These are phyloP conservation scores for Takakia lepidozioides DNA, from an alignment of 225 moss, liverwort and hornwort genomes.

Conservation along the genomic window DNA sequence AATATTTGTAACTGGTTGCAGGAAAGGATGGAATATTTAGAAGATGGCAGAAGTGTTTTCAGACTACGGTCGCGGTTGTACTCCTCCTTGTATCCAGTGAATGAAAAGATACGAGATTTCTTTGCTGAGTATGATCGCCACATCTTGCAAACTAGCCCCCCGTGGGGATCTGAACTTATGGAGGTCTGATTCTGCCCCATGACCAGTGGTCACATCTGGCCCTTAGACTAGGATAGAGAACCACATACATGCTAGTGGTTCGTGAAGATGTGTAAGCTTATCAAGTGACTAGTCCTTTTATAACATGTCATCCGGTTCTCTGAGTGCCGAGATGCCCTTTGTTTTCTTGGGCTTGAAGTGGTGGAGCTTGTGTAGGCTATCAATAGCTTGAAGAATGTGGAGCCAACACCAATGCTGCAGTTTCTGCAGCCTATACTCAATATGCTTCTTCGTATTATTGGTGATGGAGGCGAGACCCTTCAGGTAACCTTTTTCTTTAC, in stretches of 20 bases:
- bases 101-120: slow-evolving; percentile 90
- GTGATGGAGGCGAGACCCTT: slow-evolving; percentile 90
- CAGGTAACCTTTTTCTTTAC: no score
- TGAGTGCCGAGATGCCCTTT: background rate
- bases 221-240: no score
- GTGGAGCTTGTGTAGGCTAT: slow-evolving; percentile 48
- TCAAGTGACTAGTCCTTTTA: no score
- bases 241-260: no score
- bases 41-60: slow-evolving; percentile 82
- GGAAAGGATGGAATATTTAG: slow-evolving; percentile 88
- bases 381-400: slow-evolving; percentile 83
- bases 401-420: slow-evolving; percentile 78
- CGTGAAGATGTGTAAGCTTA: no score
- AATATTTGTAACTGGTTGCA: no score
- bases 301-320: no score
- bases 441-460: slow-evolving; percentile 95
- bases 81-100: slow-evolving; percentile 85
- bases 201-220: slow-evolving; percentile 2
- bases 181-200: slow-evolving; percentile 40
- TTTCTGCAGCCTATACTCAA: slow-evolving; percentile 89
- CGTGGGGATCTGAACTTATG: slow-evolving; percentile 92
- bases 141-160: slow-evolving; percentile 69
- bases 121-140: slow-evolving; percentile 92
- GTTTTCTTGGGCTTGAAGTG: background rate
- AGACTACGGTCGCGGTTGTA: slow-evolving; percentile 77